phyloP scores from a whole-genome alignment of 2,329 filamentous ascomycete genomes.

The Dactylellina cionopaga region DNA sequence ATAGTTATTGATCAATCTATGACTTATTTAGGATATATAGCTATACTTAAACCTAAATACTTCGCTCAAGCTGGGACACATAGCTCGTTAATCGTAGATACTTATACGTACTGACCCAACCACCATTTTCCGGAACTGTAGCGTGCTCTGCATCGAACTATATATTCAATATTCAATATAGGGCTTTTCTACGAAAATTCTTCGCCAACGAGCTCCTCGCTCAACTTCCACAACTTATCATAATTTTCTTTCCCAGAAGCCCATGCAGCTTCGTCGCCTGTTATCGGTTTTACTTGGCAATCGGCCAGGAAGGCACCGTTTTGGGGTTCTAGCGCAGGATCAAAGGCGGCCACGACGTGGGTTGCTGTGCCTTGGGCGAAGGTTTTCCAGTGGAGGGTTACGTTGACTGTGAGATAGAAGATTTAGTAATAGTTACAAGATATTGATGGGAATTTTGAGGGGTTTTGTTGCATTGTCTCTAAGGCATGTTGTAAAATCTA shows the following conservation, averaged over 20 bases:
- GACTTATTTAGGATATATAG: no score
- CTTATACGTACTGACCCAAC: no score
- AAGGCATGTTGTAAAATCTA: no score
- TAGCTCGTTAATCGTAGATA: no score
- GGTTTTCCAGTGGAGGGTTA: constrained; percentile 59
- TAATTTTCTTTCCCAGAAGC: constrained; percentile 60
- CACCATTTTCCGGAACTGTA: no score
- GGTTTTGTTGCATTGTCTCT: background rate
- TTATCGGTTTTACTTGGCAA: constrained; percentile 41
- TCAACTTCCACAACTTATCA: constrained; percentile 64
- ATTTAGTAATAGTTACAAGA: no score
- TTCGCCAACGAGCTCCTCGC: constrained; percentile 62
- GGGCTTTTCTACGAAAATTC: constrained; percentile 57
- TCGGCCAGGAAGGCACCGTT: constrained; percentile 39
- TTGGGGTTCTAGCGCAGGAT: constrained; percentile 60
- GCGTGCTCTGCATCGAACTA: background rate
- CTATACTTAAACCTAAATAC: no score
- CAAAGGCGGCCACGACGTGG: constrained; percentile 62
- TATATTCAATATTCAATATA: background rate
- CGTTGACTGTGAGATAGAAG: constrained; percentile 23
- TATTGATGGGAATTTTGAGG: background rate
- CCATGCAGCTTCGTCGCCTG: constrained; percentile 53
- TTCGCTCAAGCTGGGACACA: no score
- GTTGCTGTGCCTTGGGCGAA: constrained; percentile 61
- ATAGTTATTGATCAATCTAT: no score